Percentiles rank a stretch among this genome's conserved stretches.
phyloP scores from a whole-genome alignment of 2,329 filamentous ascomycete genomes.

The Aspergillus ibericus region DNA sequence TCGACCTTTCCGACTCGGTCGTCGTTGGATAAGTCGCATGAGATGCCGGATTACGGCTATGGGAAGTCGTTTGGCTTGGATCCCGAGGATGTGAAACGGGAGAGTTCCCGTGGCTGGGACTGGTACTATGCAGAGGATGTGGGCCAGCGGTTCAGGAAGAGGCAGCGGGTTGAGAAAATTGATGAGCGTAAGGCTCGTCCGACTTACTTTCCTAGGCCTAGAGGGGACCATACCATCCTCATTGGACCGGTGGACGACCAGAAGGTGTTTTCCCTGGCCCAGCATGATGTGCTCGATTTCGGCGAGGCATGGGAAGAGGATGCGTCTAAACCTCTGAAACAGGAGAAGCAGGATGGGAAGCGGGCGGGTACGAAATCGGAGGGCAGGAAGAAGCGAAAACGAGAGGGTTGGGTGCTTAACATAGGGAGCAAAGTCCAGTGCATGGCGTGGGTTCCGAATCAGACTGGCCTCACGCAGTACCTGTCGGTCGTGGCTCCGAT shows the following conservation, averaged over 20 bases:
- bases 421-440: slow-evolving; percentile 55
- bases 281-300: slow-evolving; percentile 47
- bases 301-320: slow-evolving; percentile 44
- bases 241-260: slow-evolving; percentile 52
- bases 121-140: slow-evolving; percentile 54
- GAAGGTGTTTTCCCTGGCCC: slow-evolving; percentile 42
- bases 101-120: slow-evolving; percentile 50
- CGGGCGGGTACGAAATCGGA: slow-evolving; percentile 5
- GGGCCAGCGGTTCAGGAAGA: slow-evolving; percentile 41
- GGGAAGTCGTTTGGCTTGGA: slow-evolving; percentile 46
- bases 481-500: slow-evolving; percentile 52
- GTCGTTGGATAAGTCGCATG: slow-evolving; percentile 32
- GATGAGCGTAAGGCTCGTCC: slow-evolving; percentile 35
- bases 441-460: slow-evolving; percentile 49
- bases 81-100: slow-evolving; percentile 42
- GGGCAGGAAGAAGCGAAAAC: slow-evolving; percentile 25
- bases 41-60: slow-evolving; percentile 38
- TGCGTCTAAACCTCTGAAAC: slow-evolving; percentile 15
- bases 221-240: slow-evolving; percentile 46
- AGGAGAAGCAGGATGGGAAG: slow-evolving; percentile 3
- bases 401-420: slow-evolving; percentile 57
- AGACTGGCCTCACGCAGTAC: slow-evolving; percentile 53
- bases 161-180: slow-evolving; percentile 43
- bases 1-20: slow-evolving; percentile 52
- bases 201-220: slow-evolving; percentile 44